These are phyloP conservation scores for Adansonia digitata DNA, from an alignment of 345 rosid genomes.

Conservation along the genomic window DNA sequence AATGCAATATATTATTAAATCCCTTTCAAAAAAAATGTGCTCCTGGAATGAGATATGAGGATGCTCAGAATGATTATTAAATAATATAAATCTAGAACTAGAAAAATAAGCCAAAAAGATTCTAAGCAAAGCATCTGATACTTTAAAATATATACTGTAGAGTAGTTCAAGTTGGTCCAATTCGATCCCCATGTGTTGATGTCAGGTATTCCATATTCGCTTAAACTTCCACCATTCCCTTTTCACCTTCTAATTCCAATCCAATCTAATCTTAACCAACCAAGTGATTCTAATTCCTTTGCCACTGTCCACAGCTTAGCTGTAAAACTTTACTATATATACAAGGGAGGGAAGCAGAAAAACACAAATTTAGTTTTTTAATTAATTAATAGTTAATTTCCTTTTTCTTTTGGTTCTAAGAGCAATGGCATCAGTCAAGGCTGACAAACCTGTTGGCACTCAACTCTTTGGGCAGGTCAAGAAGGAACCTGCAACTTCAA, in stretches of 20 bases:
- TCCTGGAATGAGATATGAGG: too few species aligned
- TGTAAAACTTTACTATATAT: background rate
- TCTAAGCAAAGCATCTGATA: background rate
- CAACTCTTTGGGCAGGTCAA: conserved; percentile 26
- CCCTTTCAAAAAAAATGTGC: too few species aligned
- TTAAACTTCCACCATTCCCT: background rate
- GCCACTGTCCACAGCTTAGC: background rate
- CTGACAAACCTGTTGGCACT: conserved; percentile 42
- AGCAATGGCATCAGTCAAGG: conserved; percentile 47
- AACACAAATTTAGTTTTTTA: background rate
- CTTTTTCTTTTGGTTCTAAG: background rate
- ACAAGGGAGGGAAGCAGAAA: background rate
- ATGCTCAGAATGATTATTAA: background rate
- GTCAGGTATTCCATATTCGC: background rate
- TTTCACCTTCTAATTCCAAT: background rate
- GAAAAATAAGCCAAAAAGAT: background rate
- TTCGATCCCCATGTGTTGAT: background rate
- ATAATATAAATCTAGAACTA: background rate
- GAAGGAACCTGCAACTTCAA: conserved; percentile 18
- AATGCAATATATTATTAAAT: too few species aligned
- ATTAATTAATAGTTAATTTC: background rate
- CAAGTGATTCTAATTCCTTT: background rate
- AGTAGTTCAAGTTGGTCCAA: background rate
- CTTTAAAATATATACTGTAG: background rate
- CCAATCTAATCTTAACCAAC: background rate